These are phyloP conservation scores for Chamaenerion angustifolium DNA, from an alignment of 345 rosid genomes.

Conservation along the genomic window DNA sequence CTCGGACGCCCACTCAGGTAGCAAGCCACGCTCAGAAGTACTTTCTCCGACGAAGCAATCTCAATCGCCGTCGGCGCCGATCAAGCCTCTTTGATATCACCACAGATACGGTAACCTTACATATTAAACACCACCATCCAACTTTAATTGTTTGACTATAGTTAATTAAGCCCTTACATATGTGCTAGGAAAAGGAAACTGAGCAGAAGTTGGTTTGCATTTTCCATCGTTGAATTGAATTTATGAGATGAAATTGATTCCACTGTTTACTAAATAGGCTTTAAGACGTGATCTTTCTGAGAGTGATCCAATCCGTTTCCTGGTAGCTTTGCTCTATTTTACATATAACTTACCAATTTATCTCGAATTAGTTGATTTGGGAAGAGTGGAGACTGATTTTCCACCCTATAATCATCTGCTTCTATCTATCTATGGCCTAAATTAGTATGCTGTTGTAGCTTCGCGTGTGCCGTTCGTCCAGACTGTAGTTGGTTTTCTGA, in stretches of 20 bases:
- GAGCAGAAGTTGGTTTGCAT: neutral
- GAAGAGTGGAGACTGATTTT: no score
- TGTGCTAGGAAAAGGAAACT: neutral
- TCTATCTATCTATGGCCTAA: no score
- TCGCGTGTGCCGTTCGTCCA: no score
- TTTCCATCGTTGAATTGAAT: neutral
- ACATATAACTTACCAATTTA: no score
- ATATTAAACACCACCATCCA: no score
- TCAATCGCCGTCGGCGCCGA: constrained; percentile 85
- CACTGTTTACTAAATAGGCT: neutral
- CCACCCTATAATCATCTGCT: no score
- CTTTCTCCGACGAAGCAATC: constrained; percentile 63
- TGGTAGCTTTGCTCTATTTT: neutral
- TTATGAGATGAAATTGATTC: neutral
- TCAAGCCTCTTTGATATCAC: constrained; percentile 91
- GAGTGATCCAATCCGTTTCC: neutral
- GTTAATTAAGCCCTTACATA: no score
- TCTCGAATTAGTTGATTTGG: no score
- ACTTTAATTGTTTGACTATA: neutral
- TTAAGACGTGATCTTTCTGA: neutral
- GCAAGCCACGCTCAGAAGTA: constrained; percentile 98
- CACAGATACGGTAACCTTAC: constrained; percentile 43
- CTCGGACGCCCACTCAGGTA: constrained; percentile 85
- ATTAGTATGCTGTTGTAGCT: no score
- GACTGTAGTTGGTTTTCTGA: no score